A percentile compares a stretch with the other conserved stretches of the same genome.
Conservation (phyloP, 2,329 filamentous ascomycete genomes). For the Capronia americana region DNA sequence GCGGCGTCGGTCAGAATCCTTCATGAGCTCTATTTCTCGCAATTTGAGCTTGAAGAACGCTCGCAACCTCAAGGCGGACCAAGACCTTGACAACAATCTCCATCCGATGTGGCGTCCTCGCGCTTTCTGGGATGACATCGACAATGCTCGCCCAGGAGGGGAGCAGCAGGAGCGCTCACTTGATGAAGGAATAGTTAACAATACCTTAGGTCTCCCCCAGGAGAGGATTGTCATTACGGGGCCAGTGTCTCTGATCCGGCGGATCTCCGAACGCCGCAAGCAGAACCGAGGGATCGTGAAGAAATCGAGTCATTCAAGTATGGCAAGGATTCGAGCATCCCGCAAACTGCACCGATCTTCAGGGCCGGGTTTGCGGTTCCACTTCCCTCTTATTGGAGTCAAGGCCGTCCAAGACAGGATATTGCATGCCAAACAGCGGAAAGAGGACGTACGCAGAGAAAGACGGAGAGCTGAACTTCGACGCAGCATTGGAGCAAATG, state of each 20-base stretch:
- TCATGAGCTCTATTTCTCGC: constrained; percentile 47
- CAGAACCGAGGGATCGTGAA: constrained; percentile 39
- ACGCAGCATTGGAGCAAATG: constrained; percentile 59
- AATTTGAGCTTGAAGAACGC: constrained; percentile 50
- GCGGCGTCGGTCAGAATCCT: constrained; percentile 49
- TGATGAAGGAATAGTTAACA: constrained; percentile 58
- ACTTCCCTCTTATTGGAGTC: constrained; percentile 55
- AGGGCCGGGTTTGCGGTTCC: constrained; percentile 55
- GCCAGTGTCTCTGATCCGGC: constrained; percentile 46
- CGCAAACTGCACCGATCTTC: constrained; percentile 44
- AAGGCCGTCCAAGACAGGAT: constrained; percentile 57
- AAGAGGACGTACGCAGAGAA: constrained; percentile 57
- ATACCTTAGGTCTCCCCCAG: constrained; percentile 63
- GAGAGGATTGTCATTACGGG: constrained; percentile 52
- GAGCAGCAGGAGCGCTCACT: constrained; percentile 45
- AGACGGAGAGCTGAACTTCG: constrained; percentile 60
- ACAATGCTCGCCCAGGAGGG: constrained; percentile 48
- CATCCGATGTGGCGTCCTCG: constrained; percentile 69
- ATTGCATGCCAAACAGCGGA: constrained; percentile 50
- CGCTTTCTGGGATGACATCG: constrained; percentile 67
- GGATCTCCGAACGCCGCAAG: constrained; percentile 44
- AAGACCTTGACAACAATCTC: constrained; percentile 56
- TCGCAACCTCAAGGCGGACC: constrained; percentile 51
- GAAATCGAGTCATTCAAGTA: constrained; percentile 43
- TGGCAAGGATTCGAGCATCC: constrained; percentile 42